These are phyloP conservation scores for Tulasnella sp. DNA, from an alignment of 768 basidiomycete genomes.

Conservation along the genomic window DNA sequence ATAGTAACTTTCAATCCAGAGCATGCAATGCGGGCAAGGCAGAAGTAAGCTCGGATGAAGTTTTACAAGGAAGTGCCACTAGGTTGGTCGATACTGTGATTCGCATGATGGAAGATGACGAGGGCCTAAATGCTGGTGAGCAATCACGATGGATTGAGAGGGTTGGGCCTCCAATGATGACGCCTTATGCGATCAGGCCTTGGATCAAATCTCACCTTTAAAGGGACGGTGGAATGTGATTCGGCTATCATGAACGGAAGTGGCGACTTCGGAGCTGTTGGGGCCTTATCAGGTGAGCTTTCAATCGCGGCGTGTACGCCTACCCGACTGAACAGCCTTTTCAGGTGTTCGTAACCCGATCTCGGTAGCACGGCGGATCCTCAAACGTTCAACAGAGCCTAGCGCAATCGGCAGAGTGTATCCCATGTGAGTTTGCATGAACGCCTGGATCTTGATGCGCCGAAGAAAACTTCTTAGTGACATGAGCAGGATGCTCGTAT, in stretches of 20 bases:
- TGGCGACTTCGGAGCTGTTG: slow-evolving; percentile 56
- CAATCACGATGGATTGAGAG: no score
- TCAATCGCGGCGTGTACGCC: neutral
- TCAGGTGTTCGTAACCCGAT: slow-evolving; percentile 65
- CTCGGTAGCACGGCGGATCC: slow-evolving; percentile 42
- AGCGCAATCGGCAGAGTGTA: slow-evolving; percentile 53
- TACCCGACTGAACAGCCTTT: neutral
- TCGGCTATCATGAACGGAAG: slow-evolving; percentile 57
- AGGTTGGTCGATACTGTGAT: slow-evolving; percentile 42
- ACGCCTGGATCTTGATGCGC: neutral
- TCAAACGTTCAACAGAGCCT: slow-evolving; percentile 40
- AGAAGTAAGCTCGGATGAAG: neutral
- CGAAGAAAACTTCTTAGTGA: slow-evolving; percentile 11
- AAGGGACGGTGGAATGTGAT: slow-evolving; percentile 74
- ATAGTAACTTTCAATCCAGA: neutral
- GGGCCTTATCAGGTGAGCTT: slow-evolving; percentile 53
- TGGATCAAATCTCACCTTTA: slow-evolving; percentile 65
- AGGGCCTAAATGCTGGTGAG: slow-evolving; percentile 57
- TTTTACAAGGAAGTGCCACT: slow-evolving; percentile 39
- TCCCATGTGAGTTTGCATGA: slow-evolving; percentile 46
- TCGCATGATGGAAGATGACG: slow-evolving; percentile 50
- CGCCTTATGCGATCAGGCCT: slow-evolving; percentile 34
- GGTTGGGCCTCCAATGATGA: neutral
- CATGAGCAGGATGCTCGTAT: slow-evolving; percentile 43
- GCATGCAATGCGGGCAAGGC: neutral